phyloP scores from a whole-genome alignment of 2,329 filamentous ascomycete genomes.

The Acrocalymma vagum region DNA sequence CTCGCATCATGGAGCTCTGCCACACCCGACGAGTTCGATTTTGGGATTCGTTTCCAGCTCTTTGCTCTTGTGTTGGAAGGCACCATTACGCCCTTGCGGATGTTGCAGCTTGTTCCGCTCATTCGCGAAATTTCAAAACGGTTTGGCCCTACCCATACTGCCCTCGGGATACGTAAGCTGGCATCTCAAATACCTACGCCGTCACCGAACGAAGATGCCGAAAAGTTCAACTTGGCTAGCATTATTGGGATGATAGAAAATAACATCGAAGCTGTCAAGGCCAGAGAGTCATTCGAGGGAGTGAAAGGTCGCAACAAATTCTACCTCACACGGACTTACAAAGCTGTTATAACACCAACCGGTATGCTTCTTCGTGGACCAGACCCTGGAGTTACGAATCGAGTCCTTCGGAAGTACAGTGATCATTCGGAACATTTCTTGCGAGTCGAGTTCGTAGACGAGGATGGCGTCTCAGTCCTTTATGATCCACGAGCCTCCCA shows the following conservation, averaged over 20 bases:
- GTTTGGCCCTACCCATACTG: slow-evolving; percentile 63
- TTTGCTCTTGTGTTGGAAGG: slow-evolving; percentile 35
- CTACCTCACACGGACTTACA: slow-evolving; percentile 57
- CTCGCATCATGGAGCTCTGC: slow-evolving; percentile 11
- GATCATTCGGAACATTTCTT: slow-evolving; percentile 37
- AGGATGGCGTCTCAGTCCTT: slow-evolving; percentile 71
- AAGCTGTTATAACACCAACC: slow-evolving; percentile 59
- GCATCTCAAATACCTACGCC: slow-evolving; percentile 55
- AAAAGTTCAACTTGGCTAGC: slow-evolving; percentile 9
- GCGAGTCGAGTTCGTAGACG: slow-evolving; percentile 77
- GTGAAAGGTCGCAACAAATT: slow-evolving; percentile 60
- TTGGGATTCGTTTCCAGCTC: slow-evolving; percentile 32
- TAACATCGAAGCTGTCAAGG: slow-evolving; percentile 12
- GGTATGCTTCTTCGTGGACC: slow-evolving; percentile 56
- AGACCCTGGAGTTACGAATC: slow-evolving; percentile 65
- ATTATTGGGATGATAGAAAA: slow-evolving; percentile 15
- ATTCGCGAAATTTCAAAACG: slow-evolving; percentile 38
- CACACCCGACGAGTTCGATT: slow-evolving; percentile 9
- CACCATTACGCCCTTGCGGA: slow-evolving; percentile 23
- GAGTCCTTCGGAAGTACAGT: slow-evolving; percentile 37
- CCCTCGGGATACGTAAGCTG: slow-evolving; percentile 76
- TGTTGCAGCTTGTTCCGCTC: slow-evolving; percentile 25
- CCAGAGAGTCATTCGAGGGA: slow-evolving; percentile 59
- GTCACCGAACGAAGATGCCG: slow-evolving; percentile 18
- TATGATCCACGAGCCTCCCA: slow-evolving; percentile 58